A percentile compares a stretch with the other conserved stretches of the same genome.
Conservation (phyloP, 169 alveolate species). For the Plasmodium sp. region DNA sequence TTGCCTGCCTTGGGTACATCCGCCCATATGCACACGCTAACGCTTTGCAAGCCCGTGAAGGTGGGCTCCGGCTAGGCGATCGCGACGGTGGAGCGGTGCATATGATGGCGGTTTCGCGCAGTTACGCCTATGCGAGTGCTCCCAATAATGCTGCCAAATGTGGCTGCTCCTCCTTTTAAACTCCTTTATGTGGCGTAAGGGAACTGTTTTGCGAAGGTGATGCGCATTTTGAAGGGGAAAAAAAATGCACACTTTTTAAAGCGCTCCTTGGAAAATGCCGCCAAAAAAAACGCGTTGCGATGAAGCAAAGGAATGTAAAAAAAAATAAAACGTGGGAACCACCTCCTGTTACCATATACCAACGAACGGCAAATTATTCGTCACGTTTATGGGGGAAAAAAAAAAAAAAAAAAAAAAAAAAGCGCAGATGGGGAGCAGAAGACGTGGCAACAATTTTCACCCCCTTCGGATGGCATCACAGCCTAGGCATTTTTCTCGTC, state of each 20-base stretch:
- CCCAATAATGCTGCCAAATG: background rate
- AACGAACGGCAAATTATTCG: background rate
- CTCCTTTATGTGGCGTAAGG: background rate
- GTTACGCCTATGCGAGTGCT: background rate
- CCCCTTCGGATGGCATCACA: background rate
- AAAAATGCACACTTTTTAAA: background rate
- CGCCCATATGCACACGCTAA: background rate
- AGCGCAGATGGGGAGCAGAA: background rate
- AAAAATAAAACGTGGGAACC: background rate
- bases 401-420: constrained; percentile 5
- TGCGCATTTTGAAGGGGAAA: background rate
- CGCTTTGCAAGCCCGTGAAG: background rate
- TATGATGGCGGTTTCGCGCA: background rate
- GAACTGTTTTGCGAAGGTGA: background rate
- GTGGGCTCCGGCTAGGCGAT: background rate
- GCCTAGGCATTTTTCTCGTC: background rate
- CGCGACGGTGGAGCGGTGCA: background rate
- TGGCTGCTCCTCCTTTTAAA: background rate
- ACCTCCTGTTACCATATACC: background rate
- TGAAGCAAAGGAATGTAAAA: background rate
- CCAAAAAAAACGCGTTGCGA: background rate
- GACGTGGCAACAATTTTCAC: background rate
- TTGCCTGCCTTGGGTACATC: background rate
- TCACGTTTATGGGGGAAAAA: background rate
- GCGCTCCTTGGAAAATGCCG: background rate